Base-by-base conservation (phyloP, 371 early-diverging fungal genomes). In the Mucor racemosus region DNA sequence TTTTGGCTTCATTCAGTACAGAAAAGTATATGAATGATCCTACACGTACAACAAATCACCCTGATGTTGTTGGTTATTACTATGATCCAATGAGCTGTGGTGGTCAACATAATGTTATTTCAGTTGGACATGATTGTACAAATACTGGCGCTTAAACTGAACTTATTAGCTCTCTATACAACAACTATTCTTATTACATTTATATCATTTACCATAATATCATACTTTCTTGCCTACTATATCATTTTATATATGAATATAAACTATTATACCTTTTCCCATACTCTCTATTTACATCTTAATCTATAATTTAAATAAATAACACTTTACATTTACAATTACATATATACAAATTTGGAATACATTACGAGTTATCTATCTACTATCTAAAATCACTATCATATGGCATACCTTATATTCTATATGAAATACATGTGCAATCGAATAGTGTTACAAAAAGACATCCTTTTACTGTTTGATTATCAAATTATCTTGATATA, bases 21-120 rank as follows among this genome's bases (percentile, higher is more conserved):
- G 64, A 64, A 26, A 68, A 68, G 39, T 68, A 54, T 33, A 44
- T 55, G 56, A 66, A 66, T 62, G 82, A 82, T 64, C 82, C 82
- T 41, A 82, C 71, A 69, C 75, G 80, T 50, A 73, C 68, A n/a
- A 65, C 67, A n/a, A 67, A 69, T 44, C 69, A 61, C 46, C 78
- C 82, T 62, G 75, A 76, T 36, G 64, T 75, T 9, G 65, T 81
- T 48, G 82, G 82, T n/a, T 39, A 63, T 9, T 78, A 67, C 36
- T 61, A 74, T 60, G 82, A 81, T 67, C 82, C 79, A 21, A 78
- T 81, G 79, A 73, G 79, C 26, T 64, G 74, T 35, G 56, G 65
- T 35, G 26, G 57, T 10, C 26, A 14, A 39, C 59, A 62, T 59
- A 35, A 61, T 53, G 26, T 36, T 38, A 26, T 33, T 34, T 13